These are phyloP conservation scores for Amaranthus tricolor DNA, from an alignment of 179 eudicot genomes.

Conservation along the genomic window DNA sequence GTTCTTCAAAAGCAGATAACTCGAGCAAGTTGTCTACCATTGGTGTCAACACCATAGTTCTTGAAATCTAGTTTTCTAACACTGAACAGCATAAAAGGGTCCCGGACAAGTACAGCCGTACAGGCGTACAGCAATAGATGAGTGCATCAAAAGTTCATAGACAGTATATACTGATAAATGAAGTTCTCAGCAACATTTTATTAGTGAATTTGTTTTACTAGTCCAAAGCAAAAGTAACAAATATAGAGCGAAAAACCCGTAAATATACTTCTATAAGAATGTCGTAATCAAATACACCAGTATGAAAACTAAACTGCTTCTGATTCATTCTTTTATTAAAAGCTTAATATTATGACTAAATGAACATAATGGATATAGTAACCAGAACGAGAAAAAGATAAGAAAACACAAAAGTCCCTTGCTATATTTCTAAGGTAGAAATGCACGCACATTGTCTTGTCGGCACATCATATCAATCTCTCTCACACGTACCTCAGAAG, in stretches of 20 bases:
- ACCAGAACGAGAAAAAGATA: neutral
- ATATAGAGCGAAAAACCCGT: neutral
- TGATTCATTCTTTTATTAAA: neutral
- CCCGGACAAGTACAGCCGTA: neutral
- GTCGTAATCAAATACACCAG: neutral
- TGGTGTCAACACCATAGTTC: neutral
- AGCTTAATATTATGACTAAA: neutral
- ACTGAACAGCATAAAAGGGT: neutral
- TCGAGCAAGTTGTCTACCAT: neutral
- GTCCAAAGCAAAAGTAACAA: neutral
- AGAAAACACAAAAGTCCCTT: neutral
- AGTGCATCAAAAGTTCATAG: neutral
- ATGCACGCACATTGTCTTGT: conserved; percentile 30
- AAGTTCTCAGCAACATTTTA: neutral
- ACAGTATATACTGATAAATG: neutral
- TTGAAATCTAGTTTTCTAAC: neutral
- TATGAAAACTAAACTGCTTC: neutral
- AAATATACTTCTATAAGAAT: neutral
- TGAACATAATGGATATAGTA: neutral
- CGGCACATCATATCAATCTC: conserved; percentile 22
- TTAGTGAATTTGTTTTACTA: neutral
- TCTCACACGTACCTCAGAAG: conserved; percentile 20
- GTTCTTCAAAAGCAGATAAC: no score
- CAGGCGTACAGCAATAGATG: neutral
- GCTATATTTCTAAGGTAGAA: conserved; percentile 26